Conservation (phyloP, 2,329 filamentous ascomycete species). For the Helicocarpus griseus region DNA sequence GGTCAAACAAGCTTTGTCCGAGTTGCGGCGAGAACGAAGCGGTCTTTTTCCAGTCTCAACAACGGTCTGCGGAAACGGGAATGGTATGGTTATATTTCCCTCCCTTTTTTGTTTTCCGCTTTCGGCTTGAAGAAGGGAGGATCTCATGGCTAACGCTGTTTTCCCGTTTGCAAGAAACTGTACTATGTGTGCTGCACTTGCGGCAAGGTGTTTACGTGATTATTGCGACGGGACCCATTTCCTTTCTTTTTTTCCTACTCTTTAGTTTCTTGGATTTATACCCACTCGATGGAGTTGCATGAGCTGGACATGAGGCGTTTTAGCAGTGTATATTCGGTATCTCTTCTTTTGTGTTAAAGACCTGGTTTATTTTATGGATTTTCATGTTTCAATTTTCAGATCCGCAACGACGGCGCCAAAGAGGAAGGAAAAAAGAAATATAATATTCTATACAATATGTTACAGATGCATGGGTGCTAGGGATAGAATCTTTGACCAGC, state of each 20-base stretch:
- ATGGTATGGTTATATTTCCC: constrained; percentile 61
- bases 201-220: constrained; percentile 65
- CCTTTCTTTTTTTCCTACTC: background rate
- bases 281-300: background rate
- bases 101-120: constrained; percentile 1
- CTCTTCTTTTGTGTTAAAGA: background rate
- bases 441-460: constrained; percentile 18
- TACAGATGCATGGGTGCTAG: constrained; percentile 78
- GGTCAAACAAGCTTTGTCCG: constrained; percentile 77
- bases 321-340: background rate
- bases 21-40: constrained; percentile 78
- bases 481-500: constrained; percentile 97
- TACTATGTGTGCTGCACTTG: constrained; percentile 93
- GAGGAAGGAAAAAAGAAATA: background rate
- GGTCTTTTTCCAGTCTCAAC: constrained; percentile 98
- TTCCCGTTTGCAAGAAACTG: constrained; percentile 55
- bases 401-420: background rate
- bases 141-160: constrained; percentile 12
- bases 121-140: background rate
- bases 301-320: constrained; percentile 1
- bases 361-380: background rate
- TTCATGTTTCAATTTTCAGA: background rate
- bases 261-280: background rate
- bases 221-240: constrained; percentile 7
- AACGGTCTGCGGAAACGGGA: constrained; percentile 91